These are phyloP conservation scores for Cymbomonas tetramitiformis DNA, from an alignment of 139 green algal species.

Conservation along the genomic window DNA sequence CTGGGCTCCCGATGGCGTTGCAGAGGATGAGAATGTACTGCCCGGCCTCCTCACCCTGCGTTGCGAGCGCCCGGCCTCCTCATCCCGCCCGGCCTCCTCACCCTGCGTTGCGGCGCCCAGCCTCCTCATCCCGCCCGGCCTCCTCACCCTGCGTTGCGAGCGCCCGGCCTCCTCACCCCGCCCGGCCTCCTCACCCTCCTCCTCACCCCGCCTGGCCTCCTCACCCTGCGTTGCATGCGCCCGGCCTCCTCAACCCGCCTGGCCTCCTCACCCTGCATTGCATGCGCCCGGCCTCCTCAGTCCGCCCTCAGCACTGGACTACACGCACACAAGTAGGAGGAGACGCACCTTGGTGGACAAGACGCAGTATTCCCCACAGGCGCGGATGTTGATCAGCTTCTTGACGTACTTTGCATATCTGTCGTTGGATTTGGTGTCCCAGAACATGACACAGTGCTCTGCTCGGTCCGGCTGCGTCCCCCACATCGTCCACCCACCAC, in stretches of 20 bases:
- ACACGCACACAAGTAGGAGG: too few relatives aligned
- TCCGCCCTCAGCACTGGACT: too few relatives aligned
- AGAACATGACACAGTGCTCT: conserved; percentile 62
- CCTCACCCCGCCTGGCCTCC: conserved; percentile 41
- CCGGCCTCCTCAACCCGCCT: background rate
- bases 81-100: conserved; percentile 28
- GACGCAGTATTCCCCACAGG: conserved; percentile 18
- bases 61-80: background rate
- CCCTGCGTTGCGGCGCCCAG: conserved; percentile 35
- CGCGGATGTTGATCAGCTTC: conserved; percentile 43
- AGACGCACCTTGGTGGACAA: too few relatives aligned
- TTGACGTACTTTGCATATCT: conserved; percentile 54
- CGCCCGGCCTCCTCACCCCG: background rate
- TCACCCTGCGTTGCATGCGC: conserved; percentile 26
- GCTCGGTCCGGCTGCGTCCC: conserved; percentile 39
- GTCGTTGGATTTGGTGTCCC: conserved; percentile 46
- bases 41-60: conserved; percentile 33
- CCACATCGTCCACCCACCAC: too few relatives aligned
- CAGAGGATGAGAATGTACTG: conserved; percentile 64
- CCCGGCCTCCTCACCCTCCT: conserved; percentile 35
- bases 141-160: conserved; percentile 33
- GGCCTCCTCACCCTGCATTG: too few relatives aligned
- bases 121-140: conserved; percentile 39
- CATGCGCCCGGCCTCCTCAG: too few relatives aligned
- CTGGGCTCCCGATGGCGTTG: conserved; percentile 60